A percentile compares a stretch with the other conserved stretches of the same genome.
Conservation (phyloP, 2,329 filamentous ascomycete species). For the Xylaria sp. region DNA sequence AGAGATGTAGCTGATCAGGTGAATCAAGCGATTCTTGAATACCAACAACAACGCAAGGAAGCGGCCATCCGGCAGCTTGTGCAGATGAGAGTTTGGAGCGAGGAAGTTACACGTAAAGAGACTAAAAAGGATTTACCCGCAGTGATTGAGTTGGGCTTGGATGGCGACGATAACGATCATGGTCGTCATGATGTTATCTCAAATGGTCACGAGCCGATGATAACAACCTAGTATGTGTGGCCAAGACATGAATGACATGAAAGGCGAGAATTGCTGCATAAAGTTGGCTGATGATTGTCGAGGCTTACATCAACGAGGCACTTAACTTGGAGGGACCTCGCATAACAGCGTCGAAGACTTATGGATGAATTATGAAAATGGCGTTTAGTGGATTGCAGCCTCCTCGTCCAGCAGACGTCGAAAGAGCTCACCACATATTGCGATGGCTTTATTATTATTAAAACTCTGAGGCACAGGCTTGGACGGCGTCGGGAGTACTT, state of each 20-base stretch:
- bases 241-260: background rate
- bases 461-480: background rate
- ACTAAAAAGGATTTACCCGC: slow-evolving; percentile 55
- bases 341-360: background rate
- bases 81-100: slow-evolving; percentile 85
- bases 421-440: background rate
- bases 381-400: slow-evolving; percentile 7
- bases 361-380: slow-evolving; percentile 17
- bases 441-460: background rate
- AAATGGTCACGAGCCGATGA: slow-evolving; percentile 60
- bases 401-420: background rate
- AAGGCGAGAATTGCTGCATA: background rate
- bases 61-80: slow-evolving; percentile 85
- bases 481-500: slow-evolving; percentile 7
- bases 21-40: slow-evolving; percentile 85
- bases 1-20: slow-evolving; percentile 86
- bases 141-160: slow-evolving; percentile 54
- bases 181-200: slow-evolving; percentile 43
- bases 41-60: slow-evolving; percentile 77
- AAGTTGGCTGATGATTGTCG: background rate
- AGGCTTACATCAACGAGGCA: background rate
- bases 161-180: slow-evolving; percentile 42
- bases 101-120: slow-evolving; percentile 65
- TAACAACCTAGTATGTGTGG: slow-evolving; percentile 56
- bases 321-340: background rate